Percentiles rank a stretch among this genome's conserved stretches.
These are phyloP conservation scores for Kodamaea leandrae DNA, from an alignment of 805 yeast species.

Conservation along the genomic window DNA sequence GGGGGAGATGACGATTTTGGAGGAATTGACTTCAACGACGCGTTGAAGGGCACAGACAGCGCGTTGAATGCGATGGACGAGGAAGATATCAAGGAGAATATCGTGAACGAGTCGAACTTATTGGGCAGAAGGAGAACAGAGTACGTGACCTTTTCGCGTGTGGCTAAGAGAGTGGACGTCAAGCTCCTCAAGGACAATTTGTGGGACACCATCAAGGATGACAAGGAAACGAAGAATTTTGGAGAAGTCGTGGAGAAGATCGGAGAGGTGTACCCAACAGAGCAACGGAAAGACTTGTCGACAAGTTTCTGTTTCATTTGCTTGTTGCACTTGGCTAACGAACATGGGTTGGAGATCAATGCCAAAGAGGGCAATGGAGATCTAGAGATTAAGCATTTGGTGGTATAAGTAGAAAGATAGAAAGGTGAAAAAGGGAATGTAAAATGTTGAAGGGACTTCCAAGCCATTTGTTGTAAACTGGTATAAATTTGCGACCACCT, in stretches of 20 bases:
- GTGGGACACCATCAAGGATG: constrained; percentile 54
- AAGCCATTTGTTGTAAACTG: not conserved
- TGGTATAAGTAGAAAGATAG: not conserved
- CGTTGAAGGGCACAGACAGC: constrained; percentile 29
- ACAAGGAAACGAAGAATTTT: constrained; percentile 37
- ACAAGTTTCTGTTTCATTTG: constrained; percentile 87
- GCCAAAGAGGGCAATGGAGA: constrained; percentile 45
- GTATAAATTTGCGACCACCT: too few relatives aligned
- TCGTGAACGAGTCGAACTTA: constrained; percentile 20
- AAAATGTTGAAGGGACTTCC: too few relatives aligned
- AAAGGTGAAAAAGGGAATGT: too few relatives aligned
- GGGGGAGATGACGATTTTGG: constrained; percentile 36
- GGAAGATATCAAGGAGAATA: constrained; percentile 10
- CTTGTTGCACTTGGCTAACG: constrained; percentile 81
- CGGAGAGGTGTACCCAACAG: constrained; percentile 50
- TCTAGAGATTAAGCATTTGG: constrained; percentile 23
- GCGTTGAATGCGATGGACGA: constrained; percentile 8
- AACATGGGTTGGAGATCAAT: constrained; percentile 63
- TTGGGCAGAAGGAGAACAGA: constrained; percentile 28
- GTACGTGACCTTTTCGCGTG: constrained; percentile 57
- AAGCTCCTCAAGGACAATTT: constrained; percentile 67
- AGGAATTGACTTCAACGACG: constrained; percentile 44
- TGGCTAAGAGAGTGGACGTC: constrained; percentile 79
- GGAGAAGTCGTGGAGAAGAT: constrained; percentile 48
- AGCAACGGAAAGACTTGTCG: constrained; percentile 63